Evolutionary conservation across 441 rosid genomes (phyloP).

Genomic region (Raphanus hybrid): DNA sequence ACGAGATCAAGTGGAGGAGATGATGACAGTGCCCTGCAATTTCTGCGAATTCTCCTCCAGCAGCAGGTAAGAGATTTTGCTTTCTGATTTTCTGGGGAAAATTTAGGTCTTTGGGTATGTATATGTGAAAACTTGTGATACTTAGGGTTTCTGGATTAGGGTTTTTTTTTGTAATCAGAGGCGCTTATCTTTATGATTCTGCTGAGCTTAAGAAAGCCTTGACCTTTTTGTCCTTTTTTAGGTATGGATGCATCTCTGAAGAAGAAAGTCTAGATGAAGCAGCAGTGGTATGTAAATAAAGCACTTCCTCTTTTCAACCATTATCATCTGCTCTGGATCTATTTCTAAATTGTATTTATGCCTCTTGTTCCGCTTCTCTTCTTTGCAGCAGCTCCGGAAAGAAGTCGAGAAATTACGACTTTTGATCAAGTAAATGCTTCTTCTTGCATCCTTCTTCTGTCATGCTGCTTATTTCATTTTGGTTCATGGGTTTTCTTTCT

Average conservation of each 20-base stretch:
- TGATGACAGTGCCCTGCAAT: too few relatives aligned
- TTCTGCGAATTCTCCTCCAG: too few relatives aligned
- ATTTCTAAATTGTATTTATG: too few relatives aligned
- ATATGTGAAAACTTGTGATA: too few relatives aligned
- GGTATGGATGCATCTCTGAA: background rate
- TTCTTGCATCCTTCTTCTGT: background rate
- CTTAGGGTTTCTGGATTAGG: too few relatives aligned
- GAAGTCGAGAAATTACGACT: background rate
- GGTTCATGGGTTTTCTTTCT: background rate
- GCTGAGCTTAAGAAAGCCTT: background rate
- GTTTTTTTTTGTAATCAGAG: too few relatives aligned
- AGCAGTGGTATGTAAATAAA: background rate
- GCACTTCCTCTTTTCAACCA: background rate
- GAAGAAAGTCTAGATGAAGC: background rate
- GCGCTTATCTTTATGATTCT: background rate
- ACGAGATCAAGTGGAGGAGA: too few relatives aligned
- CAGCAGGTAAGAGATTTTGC: too few relatives aligned
- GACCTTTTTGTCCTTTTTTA: background rate
- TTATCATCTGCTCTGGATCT: background rate
- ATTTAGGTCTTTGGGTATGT: too few relatives aligned
- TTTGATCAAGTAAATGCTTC: background rate
- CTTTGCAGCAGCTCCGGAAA: background rate
- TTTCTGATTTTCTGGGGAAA: too few relatives aligned
- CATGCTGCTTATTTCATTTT: background rate
- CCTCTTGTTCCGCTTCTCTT: background rate